Conservation (phyloP, 139 green algal genomes). For the Monoraphidium neglectum region DNA sequence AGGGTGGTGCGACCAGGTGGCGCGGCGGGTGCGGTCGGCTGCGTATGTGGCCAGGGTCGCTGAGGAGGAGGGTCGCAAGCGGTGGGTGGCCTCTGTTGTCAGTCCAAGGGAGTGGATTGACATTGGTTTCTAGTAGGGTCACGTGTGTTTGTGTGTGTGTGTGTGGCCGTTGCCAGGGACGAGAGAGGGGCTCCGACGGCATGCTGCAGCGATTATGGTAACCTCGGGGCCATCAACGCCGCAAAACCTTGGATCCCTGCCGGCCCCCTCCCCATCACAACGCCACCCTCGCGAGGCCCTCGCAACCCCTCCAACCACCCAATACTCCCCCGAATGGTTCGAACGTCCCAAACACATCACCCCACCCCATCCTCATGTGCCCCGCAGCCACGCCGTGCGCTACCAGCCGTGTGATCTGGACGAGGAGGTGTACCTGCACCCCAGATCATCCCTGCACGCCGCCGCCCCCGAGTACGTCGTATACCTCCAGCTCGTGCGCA, state of each 20-base stretch:
- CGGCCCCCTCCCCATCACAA: too few species aligned
- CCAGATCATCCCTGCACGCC: slow-evolving; percentile 66
- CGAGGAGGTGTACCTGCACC: slow-evolving; percentile 90
- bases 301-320: not conserved
- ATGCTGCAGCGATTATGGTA: too few species aligned
- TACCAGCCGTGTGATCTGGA: slow-evolving; percentile 17
- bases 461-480: slow-evolving; percentile 75
- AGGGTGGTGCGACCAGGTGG: slow-evolving; percentile 91
- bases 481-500: slow-evolving; percentile 81
- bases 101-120: too few species aligned
- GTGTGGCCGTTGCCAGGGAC: too few species aligned
- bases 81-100: too few species aligned
- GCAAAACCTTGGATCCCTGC: too few species aligned
- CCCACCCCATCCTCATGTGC: too few species aligned
- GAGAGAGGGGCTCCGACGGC: too few species aligned
- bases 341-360: too few species aligned
- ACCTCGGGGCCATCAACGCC: too few species aligned
- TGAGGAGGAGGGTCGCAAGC: not conserved
- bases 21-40: slow-evolving; percentile 39
- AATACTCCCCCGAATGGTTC: not conserved
- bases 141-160: not conserved
- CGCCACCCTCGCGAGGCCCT: not conserved
- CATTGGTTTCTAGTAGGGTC: too few species aligned
- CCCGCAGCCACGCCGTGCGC: too few species aligned
- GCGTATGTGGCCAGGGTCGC: slow-evolving; percentile 49